Conservation (phyloP, 1,139 yeast species). For the Zygosaccharomyces sapae region DNA sequence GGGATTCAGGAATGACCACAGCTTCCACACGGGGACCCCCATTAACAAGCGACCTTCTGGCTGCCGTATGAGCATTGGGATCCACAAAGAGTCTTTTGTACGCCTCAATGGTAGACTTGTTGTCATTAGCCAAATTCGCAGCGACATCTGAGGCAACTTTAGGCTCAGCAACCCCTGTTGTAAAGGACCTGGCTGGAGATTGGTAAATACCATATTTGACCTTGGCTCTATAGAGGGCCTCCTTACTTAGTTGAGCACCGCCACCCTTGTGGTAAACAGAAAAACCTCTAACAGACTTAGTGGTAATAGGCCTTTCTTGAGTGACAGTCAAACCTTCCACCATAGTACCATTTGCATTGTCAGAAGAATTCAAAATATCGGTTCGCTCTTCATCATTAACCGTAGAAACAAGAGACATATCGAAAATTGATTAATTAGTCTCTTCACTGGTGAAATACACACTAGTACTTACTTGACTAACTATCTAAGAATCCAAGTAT, state of each 20-base stretch:
- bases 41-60: conserved; percentile 24
- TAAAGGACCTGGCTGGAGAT: conserved; percentile 59
- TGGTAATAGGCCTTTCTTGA: conserved; percentile 1
- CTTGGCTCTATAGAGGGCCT: conserved; percentile 74
- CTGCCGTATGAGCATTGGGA: conserved; percentile 34
- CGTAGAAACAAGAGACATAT: conserved; percentile 37
- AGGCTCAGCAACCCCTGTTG: conserved; percentile 54
- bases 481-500: not conserved
- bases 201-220: conserved; percentile 69
- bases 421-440: conserved; percentile 23
- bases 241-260: conserved; percentile 67
- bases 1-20: conserved; percentile 8
- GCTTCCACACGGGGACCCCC: conserved; percentile 13
- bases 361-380: conserved; percentile 7
- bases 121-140: conserved; percentile 64
- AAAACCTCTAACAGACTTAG: conserved; percentile 5
- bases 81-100: conserved; percentile 60
- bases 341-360: conserved; percentile 1
- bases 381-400: conserved; percentile 21
- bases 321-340: conserved; percentile 1
- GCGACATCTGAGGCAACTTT: conserved; percentile 65
- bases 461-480: not conserved
- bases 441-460: not conserved
- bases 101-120: conserved; percentile 60
- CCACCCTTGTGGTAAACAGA: conserved; percentile 4